Base-by-base conservation (phyloP, 768 basidiomycete genomes). In the Pseudohyphozyma bogoriensis region DNA sequence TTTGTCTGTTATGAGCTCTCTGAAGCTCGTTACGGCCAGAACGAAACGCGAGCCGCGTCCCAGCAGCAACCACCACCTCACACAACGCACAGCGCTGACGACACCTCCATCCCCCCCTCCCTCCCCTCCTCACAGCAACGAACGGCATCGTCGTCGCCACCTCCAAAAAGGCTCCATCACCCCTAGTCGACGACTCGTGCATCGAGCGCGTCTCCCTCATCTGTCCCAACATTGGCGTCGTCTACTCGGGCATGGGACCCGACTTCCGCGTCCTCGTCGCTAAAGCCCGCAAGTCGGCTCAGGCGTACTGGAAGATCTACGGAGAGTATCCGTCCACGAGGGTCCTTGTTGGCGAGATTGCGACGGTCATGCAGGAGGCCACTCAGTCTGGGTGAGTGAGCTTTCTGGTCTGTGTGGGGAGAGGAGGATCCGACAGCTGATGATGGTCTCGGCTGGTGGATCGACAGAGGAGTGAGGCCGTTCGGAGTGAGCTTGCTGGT, bases 121-220 rank as follows among this genome's bases (percentile, higher is more conserved):
- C 47, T 18, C 16, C 51, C n/a, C 22, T 56, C 42, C 36, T 11
- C 29, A 7, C 72, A 97, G 95, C 95, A 32, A 89, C 95, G 45
- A 99, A 99, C 75, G 95, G 95, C 60, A 93, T 99, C 71, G 95
- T 99, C 65, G 89, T 99, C 69, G 93, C 95, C 42, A 97, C 95
- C 9, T 95, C 97, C 79, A 99, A 99, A 85, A 97, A 97, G 79
- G 83, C 91, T 15, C 89, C 93, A 24, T 99, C 95, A 15, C 85
- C 96, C 72, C 82, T 99, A 69, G 88, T 99, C 66, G 95, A 99
- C 78, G 89, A 96, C 75, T 89, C 89, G 33, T 89, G 93, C 80
- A 82, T 99, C 69, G 95, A 99, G 75, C 96, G 95, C 77, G 67
- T 71, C 63, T 89, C 91, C 2, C 81, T 93, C 54, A 85, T 99